Evolutionary conservation across 2,329 filamentous ascomycete genomes (phyloP).

Genomic region (Botrytis porri): DNA sequence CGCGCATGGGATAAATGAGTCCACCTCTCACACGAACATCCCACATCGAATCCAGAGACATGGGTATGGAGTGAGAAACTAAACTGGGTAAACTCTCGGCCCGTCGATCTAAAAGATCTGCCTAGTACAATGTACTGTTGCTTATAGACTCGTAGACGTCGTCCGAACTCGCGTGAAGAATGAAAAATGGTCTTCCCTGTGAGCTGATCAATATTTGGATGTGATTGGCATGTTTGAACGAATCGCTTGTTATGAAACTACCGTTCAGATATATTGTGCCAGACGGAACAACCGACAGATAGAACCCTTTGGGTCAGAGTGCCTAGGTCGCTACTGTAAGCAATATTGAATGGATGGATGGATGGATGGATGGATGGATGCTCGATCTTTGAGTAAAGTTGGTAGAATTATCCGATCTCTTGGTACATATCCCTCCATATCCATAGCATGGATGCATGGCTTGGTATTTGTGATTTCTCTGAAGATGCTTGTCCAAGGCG

Average conservation of each 20-base stretch:
- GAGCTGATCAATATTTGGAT: background rate
- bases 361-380: background rate
- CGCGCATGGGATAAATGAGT: background rate
- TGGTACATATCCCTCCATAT: background rate
- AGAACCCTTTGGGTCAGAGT: background rate
- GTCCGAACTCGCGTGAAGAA: background rate
- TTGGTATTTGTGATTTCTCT: conserved; percentile 1
- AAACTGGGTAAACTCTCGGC: background rate
- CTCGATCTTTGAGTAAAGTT: background rate
- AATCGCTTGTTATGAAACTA: background rate
- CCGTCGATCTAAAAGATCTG: conserved; percentile 17
- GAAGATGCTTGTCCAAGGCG: background rate
- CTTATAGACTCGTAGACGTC: background rate
- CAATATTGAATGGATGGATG: background rate
- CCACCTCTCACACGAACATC: background rate
- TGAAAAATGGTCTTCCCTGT: conserved; percentile 1
- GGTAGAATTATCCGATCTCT: background rate
- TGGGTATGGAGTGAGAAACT: background rate
- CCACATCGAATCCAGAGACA: background rate
- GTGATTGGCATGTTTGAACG: background rate
- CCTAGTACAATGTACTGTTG: background rate
- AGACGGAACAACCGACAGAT: background rate
- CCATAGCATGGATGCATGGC: background rate
- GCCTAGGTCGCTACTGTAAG: background rate
- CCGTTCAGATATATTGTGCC: background rate